Conservation (phyloP, 148 eudicot species). For the Arctostaphylos glauca region DNA sequence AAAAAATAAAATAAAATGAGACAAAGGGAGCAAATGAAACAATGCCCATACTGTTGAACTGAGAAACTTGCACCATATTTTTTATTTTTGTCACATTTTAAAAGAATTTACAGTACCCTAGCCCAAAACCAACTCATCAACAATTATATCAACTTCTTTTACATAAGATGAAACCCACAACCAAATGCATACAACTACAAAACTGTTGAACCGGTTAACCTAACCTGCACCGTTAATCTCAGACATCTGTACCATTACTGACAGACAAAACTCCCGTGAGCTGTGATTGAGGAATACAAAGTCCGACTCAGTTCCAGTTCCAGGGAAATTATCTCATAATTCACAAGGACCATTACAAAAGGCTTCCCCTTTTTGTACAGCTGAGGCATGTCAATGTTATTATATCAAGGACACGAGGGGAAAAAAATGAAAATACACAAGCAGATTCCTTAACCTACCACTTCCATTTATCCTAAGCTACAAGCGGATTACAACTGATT, state of each 20-base stretch:
- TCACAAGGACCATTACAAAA: slow-evolving; percentile 20
- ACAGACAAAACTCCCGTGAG: too few species aligned
- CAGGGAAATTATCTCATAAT: not conserved
- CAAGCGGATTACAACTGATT: slow-evolving; percentile 9
- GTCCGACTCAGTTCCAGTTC: slow-evolving; percentile 15
- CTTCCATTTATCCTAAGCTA: slow-evolving; percentile 15
- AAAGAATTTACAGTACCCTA: too few species aligned
- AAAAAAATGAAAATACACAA: slow-evolving; percentile 18
- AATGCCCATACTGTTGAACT: not conserved
- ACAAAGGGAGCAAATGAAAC: not conserved
- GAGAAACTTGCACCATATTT: not conserved
- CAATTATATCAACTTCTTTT: too few species aligned
- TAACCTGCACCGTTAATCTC: too few species aligned
- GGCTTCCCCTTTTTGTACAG: slow-evolving; percentile 14
- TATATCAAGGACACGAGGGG: slow-evolving; percentile 12
- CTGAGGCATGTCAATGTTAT: slow-evolving; percentile 14
- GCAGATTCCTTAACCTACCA: slow-evolving; percentile 14
- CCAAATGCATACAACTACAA: too few species aligned
- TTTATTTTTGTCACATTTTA: too few species aligned
- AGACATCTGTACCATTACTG: too few species aligned
- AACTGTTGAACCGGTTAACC: too few species aligned
- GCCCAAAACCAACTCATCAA: too few species aligned
- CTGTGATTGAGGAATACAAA: too few species aligned
- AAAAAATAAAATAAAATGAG: not conserved
- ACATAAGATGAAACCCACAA: too few species aligned